These are phyloP conservation scores for Primulina huaijiensis DNA, from an alignment of 257 asterid species.

Conservation along the genomic window DNA sequence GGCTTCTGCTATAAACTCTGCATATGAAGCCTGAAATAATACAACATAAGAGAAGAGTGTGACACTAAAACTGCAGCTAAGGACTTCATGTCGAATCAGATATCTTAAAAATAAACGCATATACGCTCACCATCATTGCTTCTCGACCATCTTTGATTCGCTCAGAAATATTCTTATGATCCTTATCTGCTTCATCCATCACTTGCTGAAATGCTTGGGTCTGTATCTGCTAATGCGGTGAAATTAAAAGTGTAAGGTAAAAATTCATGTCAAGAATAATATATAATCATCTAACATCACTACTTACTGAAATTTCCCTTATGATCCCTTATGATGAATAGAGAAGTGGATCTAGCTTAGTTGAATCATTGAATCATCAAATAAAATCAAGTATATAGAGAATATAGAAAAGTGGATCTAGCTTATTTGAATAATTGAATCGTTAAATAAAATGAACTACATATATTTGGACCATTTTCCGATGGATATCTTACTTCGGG, in stretches of 20 bases:
- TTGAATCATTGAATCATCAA: not conserved
- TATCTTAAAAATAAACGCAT: constrained; percentile 1
- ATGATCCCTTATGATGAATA: not conserved
- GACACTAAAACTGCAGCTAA: not conserved
- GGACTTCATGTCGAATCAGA: not conserved
- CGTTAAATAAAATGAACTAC: too few relatives aligned
- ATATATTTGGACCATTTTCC: not conserved
- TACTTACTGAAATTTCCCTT: not conserved
- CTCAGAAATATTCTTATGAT: constrained; percentile 58
- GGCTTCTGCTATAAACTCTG: constrained; percentile 60
- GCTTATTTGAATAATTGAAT: too few relatives aligned
- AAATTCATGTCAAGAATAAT: constrained; percentile 2
- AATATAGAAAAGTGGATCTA: too few relatives aligned
- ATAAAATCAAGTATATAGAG: not conserved
- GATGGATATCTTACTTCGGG: not conserved
- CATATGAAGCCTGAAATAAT: constrained; percentile 66
- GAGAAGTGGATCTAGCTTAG: not conserved
- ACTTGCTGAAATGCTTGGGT: constrained; percentile 71
- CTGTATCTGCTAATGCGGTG: constrained; percentile 53
- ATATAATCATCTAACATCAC: not conserved
- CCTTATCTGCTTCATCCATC: constrained; percentile 77
- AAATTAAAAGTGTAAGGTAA: constrained; percentile 16
- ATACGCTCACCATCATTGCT: constrained; percentile 78
- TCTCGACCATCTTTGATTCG: constrained; percentile 69
- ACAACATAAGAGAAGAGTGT: not conserved